Evolutionary conservation across 192 early-diverging fungal genomes (phyloP).

Genomic region (Oehlia diaphana): DNA sequence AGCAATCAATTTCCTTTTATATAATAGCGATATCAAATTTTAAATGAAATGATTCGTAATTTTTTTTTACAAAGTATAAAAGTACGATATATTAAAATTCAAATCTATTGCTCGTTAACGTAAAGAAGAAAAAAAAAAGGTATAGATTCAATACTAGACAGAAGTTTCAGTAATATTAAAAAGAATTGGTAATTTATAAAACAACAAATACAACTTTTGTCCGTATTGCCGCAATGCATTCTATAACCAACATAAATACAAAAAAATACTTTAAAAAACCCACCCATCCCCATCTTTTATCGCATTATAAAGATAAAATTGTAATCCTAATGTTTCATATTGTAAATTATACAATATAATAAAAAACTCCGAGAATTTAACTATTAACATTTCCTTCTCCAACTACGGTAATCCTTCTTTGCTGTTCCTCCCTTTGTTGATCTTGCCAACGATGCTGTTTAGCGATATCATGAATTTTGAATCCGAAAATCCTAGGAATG

Average conservation of each 20-base stretch:
- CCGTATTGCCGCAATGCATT: not conserved
- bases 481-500: conserved; percentile 98
- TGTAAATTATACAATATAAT: not conserved
- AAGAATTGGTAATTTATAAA: not conserved
- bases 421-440: conserved; percentile 71
- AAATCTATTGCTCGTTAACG: not conserved
- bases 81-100: not conserved
- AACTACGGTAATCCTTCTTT: conserved; percentile 47
- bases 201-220: not conserved
- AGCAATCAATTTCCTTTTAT: too few species aligned
- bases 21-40: too few species aligned
- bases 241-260: not conserved
- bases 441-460: conserved; percentile 93
- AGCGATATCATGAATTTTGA: conserved; percentile 86
- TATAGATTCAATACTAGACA: not conserved
- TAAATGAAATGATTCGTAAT: too few species aligned
- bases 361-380: not conserved
- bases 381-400: conserved; percentile 31
- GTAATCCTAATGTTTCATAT: not conserved
- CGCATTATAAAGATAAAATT: not conserved
- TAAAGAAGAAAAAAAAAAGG: not conserved
- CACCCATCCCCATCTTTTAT: not conserved
- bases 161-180: not conserved
- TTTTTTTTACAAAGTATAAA: not conserved
- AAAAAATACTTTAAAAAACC: not conserved